Conservation (phyloP, 345 rosid species). For the Toxicodendron radicans region DNA sequence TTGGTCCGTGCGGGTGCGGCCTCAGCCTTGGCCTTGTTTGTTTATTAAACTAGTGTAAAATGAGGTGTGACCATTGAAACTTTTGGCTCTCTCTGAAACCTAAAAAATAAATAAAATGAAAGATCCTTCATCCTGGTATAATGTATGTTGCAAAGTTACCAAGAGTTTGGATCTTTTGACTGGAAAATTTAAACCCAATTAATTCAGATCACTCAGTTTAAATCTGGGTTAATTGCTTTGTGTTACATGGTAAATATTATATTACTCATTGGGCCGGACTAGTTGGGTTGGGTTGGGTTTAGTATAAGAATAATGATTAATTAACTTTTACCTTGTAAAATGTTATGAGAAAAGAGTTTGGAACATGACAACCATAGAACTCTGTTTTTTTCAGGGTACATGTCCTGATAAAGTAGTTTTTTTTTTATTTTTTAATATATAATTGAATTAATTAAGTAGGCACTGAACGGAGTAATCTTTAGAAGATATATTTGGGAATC, state of each 20-base stretch:
- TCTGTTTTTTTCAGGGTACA: background rate
- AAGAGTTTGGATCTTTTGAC: too few species aligned
- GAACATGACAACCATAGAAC: background rate
- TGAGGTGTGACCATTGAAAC: background rate
- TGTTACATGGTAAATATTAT: too few species aligned
- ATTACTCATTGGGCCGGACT: too few species aligned
- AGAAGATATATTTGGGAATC: constrained; percentile 3
- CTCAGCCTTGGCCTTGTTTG: background rate
- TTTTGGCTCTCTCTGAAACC: background rate
- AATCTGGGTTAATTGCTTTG: too few species aligned
- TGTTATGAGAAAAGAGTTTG: background rate
- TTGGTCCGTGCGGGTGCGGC: background rate
- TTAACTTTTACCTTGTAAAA: too few species aligned
- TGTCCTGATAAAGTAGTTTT: background rate
- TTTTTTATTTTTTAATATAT: too few species aligned
- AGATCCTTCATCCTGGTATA: background rate
- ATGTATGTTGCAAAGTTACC: too few species aligned
- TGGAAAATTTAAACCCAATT: too few species aligned
- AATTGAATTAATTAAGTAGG: background rate
- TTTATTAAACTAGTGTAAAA: background rate
- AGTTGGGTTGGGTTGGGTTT: too few species aligned
- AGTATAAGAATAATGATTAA: too few species aligned
- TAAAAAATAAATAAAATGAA: too few species aligned
- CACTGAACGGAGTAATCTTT: background rate
- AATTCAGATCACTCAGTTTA: too few species aligned